A percentile compares a stretch with the other conserved stretches of the same genome.
Conservation (phyloP, 495 filamentous ascomycete species). For the Penicillium daleae region DNA sequence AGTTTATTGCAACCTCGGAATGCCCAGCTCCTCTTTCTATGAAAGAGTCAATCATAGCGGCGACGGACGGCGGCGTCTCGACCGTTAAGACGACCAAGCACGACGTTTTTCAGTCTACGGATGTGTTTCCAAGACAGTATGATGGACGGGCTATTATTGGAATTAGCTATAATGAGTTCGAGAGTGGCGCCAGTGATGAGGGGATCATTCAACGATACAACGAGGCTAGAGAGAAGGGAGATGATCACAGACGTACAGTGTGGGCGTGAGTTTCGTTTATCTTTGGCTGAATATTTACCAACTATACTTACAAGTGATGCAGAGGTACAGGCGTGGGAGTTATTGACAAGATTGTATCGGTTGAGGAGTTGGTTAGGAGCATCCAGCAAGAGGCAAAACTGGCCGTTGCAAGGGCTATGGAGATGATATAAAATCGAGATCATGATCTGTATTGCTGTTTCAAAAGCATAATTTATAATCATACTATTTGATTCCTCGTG, state of each 20-base stretch:
- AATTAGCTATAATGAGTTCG: conserved; percentile 22
- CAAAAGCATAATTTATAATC: background rate
- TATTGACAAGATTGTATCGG: conserved; percentile 24
- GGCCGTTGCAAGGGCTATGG: conserved; percentile 9
- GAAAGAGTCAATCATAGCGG: conserved; percentile 28
- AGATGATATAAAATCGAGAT: conserved; percentile 7
- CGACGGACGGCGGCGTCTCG: conserved; percentile 26
- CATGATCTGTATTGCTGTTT: too few relatives aligned
- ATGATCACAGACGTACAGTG: conserved; percentile 25
- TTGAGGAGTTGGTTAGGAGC: conserved; percentile 20
- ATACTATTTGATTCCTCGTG: background rate
- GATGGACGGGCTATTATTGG: conserved; percentile 33
- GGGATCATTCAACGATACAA: conserved; percentile 30
- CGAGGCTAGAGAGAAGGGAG: conserved; percentile 25
- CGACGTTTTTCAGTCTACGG: conserved; percentile 31
- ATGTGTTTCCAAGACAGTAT: conserved; percentile 33
- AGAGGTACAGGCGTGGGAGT: conserved; percentile 30
- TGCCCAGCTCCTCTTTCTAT: conserved; percentile 26
- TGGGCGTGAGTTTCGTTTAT: conserved; percentile 30
- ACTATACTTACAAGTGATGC: background rate
- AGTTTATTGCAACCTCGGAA: conserved; percentile 33
- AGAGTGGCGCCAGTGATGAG: conserved; percentile 22
- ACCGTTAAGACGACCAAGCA: conserved; percentile 29
- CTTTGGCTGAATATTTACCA: background rate
- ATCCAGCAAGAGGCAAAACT: conserved; percentile 20